Percentiles rank a stretch among this genome's conserved stretches.
phyloP scores from a whole-genome alignment of 345 rosid genomes.

The Acer yangbiense region DNA sequence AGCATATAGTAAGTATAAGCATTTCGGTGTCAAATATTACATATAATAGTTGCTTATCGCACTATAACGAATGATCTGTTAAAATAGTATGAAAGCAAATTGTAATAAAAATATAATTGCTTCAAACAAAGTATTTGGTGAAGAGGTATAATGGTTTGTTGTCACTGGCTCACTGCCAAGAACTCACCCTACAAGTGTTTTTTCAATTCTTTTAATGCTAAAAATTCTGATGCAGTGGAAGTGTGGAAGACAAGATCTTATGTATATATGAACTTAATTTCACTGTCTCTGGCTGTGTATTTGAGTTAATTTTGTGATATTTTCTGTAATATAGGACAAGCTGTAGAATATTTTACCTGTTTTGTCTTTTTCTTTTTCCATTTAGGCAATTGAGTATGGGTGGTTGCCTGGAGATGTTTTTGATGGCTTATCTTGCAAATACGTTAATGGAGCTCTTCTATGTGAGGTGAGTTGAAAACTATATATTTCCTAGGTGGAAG shows the following conservation, averaged over 20 bases:
- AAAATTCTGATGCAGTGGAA: neutral
- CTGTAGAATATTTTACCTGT: neutral
- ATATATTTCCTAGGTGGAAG: conserved; percentile 1
- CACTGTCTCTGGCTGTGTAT: neutral
- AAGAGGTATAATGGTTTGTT: neutral
- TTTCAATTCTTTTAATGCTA: neutral
- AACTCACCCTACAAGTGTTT: neutral
- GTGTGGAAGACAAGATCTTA: neutral
- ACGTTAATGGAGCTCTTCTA: conserved; percentile 27
- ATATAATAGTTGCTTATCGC: neutral
- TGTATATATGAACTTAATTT: neutral
- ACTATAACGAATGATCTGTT: neutral
- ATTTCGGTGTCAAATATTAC: neutral
- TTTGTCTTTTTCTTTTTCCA: conserved; percentile 1
- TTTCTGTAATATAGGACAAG: neutral
- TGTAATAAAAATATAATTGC: neutral
- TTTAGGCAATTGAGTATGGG: conserved; percentile 35
- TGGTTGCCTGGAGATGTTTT: conserved; percentile 33
- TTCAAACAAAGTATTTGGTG: neutral
- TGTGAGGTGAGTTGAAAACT: conserved; percentile 38
- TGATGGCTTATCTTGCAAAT: conserved; percentile 36
- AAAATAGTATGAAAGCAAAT: neutral
- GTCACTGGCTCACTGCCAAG: conserved; percentile 9
- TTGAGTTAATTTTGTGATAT: conserved; percentile 2
- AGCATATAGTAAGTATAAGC: neutral